Conservation (phyloP, 1,284 basidiomycete species). For the Ganoderma meredithae region DNA sequence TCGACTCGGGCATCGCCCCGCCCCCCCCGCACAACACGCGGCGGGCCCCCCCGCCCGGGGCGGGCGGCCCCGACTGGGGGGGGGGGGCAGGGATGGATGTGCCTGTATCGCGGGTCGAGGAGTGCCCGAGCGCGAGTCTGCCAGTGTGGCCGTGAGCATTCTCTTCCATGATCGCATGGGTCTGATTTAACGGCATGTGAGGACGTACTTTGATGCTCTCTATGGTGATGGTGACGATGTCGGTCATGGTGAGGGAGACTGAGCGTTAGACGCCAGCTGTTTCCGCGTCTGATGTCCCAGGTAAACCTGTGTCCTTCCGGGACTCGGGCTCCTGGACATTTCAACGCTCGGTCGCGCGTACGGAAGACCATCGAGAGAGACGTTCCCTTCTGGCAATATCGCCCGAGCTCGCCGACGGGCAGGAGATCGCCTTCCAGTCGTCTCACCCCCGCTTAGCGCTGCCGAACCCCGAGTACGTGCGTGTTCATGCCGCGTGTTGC, state of each 20-base stretch:
- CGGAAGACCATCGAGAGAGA: too few relatives aligned
- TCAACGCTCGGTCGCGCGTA: too few relatives aligned
- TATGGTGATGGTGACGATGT: not conserved
- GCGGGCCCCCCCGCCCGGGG: not conserved
- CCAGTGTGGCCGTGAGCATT: not conserved
- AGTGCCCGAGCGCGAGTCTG: not conserved
- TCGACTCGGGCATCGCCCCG: slow-evolving; percentile 1
- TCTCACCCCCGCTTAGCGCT: not conserved
- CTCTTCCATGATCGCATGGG: not conserved
- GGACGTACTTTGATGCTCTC: not conserved
- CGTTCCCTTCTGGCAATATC: too few relatives aligned
- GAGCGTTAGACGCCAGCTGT: not conserved
- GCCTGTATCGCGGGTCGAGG: not conserved
- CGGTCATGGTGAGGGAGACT: too few relatives aligned
- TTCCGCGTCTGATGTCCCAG: too few relatives aligned
- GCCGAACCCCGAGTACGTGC: not conserved
- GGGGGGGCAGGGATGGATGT: not conserved
- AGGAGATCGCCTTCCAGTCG: slow-evolving; percentile 3
- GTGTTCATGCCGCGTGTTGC: not conserved
- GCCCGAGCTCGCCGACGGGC: not conserved
- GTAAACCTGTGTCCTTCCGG: too few relatives aligned
- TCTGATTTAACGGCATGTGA: not conserved
- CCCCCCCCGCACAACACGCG: not conserved
- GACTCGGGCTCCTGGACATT: too few relatives aligned
- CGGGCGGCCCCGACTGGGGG: not conserved